A percentile compares a stretch with the other conserved stretches of the same genome.
Conservation (phyloP, 1,139 yeast genomes). For the Diutina mesorugosa region DNA sequence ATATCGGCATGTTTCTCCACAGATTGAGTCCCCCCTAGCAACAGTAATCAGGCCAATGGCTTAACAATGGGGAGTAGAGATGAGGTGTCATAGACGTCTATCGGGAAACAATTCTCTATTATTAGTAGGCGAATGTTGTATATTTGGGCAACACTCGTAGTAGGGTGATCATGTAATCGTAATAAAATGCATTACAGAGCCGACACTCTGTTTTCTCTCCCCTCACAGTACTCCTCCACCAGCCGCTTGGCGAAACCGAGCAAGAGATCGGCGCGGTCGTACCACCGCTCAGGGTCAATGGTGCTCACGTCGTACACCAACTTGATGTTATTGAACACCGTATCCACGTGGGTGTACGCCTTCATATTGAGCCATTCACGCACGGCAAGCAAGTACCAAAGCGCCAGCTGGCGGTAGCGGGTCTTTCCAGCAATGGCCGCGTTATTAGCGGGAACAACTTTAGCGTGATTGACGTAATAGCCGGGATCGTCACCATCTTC, state of each 20-base stretch:
- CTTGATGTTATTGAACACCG: background rate
- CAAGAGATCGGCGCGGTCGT: background rate
- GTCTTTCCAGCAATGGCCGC: constrained; percentile 37
- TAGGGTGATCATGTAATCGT: background rate
- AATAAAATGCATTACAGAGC: background rate
- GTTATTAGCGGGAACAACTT: constrained; percentile 21
- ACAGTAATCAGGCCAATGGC: too few relatives aligned
- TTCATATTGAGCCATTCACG: constrained; percentile 47
- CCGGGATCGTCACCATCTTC: constrained; percentile 16
- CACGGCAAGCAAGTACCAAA: constrained; percentile 72
- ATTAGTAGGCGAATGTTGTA: too few relatives aligned
- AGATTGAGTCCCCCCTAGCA: too few relatives aligned
- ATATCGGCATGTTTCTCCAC: too few relatives aligned
- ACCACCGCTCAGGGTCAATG: background rate
- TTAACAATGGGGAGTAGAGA: too few relatives aligned
- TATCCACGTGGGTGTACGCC: constrained; percentile 12
- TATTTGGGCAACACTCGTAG: background rate
- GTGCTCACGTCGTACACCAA: background rate
- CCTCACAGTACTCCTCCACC: background rate
- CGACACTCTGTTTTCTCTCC: background rate
- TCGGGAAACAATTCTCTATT: too few relatives aligned
- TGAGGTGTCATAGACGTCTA: too few relatives aligned
- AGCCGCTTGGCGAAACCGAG: background rate
- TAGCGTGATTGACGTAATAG: constrained; percentile 22
- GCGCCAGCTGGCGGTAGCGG: constrained; percentile 58